Base-by-base conservation (phyloP, 805 yeast species). In the Candida incommunis region DNA sequence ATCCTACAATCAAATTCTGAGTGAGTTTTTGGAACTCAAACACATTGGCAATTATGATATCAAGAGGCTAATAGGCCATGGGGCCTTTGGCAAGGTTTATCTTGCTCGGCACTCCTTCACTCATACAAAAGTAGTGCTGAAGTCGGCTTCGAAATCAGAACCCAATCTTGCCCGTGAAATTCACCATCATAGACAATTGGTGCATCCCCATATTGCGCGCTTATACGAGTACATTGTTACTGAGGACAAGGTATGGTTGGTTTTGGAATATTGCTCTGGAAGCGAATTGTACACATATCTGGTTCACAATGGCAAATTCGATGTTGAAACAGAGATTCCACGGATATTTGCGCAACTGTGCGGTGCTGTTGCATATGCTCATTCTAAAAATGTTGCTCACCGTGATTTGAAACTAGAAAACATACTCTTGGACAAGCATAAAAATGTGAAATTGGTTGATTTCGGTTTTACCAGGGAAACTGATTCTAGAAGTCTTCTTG, bases 381-480 rank as follows among this genome's bases (percentile, higher is more conserved):
- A 87, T 61, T 70, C 79, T 5, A 67, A 77, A 55, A 78, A 82
- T 51, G 75, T 90, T 52, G 78, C 86, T 13, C 96, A 87, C 60
- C 69, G 96, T 46, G 96, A 87, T 58, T 66, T 87, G 42, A 68
- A 68, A 44, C 66, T 88, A 43, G 96, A 87, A 59, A 87, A 87
- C 59, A 65, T 82, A 46, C 62, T 82, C 41, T 66, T 87, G 46
- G 95, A 86, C 60, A 80, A 82, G 54, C 80, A 82, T 55, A 82
- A 80, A 50, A 81, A 82, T 56, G 76, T 85, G 46, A 87, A 87
- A 59, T 64, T 90, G 43, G 80, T 95, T 3, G 98, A 90, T 64
- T 88, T 90, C 63, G 98, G 98, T 0, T 90, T 90, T 60, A 85
- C 95, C 0, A 69, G 97, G 49, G 96, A 85, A 54, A 76, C 72